phyloP scores from a whole-genome alignment of 805 yeast genomes.

The Suhomyces prunicola region DNA sequence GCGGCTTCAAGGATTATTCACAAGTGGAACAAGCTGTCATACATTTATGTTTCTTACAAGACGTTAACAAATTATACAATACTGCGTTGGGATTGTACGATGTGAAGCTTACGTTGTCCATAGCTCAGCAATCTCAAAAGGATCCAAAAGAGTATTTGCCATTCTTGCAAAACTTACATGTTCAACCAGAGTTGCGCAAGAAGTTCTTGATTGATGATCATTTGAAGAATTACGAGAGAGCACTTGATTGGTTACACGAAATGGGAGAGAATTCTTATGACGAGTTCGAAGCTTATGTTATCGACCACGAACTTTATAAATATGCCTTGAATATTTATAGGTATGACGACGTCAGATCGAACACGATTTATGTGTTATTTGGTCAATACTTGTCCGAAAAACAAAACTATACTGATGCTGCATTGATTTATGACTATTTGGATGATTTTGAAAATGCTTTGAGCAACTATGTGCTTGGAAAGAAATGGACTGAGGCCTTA shows the following conservation, averaged over 20 bases:
- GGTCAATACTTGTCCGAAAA: constrained; percentile 59
- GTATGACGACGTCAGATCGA: constrained; percentile 51
- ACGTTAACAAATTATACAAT: constrained; percentile 77
- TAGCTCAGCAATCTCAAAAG: constrained; percentile 95
- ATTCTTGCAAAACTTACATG: constrained; percentile 75
- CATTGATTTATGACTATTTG: constrained; percentile 69
- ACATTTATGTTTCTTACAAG: constrained; percentile 87
- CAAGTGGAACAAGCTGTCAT: constrained; percentile 60
- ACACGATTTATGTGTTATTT: constrained; percentile 52
- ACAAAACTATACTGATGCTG: constrained; percentile 72
- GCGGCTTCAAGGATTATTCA: constrained; percentile 44
- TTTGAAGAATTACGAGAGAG: constrained; percentile 64
- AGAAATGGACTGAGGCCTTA: constrained; percentile 84
- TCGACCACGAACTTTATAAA: constrained; percentile 65
- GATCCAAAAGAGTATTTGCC: constrained; percentile 98
- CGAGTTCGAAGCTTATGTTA: constrained; percentile 68
- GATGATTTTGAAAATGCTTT: constrained; percentile 57
- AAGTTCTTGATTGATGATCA: constrained; percentile 77
- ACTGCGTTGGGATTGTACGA: constrained; percentile 81
- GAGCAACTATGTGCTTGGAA: constrained; percentile 64
- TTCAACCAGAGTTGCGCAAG: constrained; percentile 62
- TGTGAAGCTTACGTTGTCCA: constrained; percentile 69
- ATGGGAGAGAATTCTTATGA: constrained; percentile 36
- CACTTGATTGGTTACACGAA: constrained; percentile 61
- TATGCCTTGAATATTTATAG: constrained; percentile 63